Evolutionary conservation across 768 basidiomycete species (phyloP).

Genomic region (Xerocomellus intermedius): DNA sequence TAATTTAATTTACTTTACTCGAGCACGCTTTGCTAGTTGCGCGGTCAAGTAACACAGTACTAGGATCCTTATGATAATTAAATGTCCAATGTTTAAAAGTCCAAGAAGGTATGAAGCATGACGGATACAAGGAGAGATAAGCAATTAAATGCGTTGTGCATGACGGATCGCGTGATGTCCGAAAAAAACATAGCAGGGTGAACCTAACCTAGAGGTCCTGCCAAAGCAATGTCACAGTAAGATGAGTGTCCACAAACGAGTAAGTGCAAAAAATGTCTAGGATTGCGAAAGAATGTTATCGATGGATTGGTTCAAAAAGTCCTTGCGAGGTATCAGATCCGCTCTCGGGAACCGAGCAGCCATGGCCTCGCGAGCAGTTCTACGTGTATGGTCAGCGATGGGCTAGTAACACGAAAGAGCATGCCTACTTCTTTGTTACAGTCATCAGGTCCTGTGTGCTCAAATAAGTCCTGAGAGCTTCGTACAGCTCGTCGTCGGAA

Average conservation of each 20-base stretch:
- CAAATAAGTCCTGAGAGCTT: slow-evolving; percentile 53
- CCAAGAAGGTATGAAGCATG: background rate
- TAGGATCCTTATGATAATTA: slow-evolving; percentile 1
- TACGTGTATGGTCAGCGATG: slow-evolving; percentile 19
- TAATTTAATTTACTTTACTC: slow-evolving; percentile 2
- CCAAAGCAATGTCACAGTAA: background rate
- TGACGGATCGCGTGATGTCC: slow-evolving; percentile 5
- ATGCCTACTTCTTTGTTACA: slow-evolving; percentile 63
- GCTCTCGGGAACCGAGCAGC: slow-evolving; percentile 65
- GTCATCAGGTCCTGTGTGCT: slow-evolving; percentile 69
- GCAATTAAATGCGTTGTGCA: slow-evolving; percentile 2
- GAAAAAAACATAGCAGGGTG: background rate
- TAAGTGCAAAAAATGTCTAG: slow-evolving; percentile 26
- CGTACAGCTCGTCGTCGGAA: slow-evolving; percentile 58
- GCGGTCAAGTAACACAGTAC: background rate
- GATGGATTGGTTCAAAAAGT: slow-evolving; percentile 67
- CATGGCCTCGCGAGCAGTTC: slow-evolving; percentile 64
- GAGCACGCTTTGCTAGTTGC: background rate
- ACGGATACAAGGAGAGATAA: slow-evolving; percentile 6
- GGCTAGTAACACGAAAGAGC: background rate
- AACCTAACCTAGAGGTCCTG: slow-evolving; percentile 5
- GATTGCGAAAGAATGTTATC: slow-evolving; percentile 61
- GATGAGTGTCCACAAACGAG: slow-evolving; percentile 1
- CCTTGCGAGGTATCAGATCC: slow-evolving; percentile 52
- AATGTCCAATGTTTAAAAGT: background rate